These are phyloP conservation scores for Hypoxylon rubiginosum DNA, from an alignment of 2,329 filamentous ascomycete genomes.

Conservation along the genomic window DNA sequence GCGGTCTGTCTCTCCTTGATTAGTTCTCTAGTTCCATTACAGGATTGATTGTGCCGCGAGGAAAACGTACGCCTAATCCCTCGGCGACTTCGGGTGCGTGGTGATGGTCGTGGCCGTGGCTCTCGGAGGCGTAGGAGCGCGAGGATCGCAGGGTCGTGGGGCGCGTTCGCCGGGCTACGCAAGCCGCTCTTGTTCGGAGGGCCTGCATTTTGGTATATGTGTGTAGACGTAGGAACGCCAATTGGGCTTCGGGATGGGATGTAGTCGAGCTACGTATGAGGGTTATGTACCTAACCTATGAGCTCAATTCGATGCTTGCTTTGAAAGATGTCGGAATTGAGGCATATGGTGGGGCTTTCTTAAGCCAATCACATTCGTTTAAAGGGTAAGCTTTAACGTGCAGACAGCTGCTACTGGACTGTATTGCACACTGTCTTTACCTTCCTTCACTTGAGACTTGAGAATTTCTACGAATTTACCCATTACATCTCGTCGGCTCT, in stretches of 20 bases:
- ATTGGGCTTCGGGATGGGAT: constrained; percentile 43
- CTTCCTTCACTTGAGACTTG: not conserved
- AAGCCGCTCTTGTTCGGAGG: constrained; percentile 61
- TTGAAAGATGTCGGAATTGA: constrained; percentile 44
- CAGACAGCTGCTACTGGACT: constrained; percentile 13
- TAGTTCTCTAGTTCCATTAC: constrained; percentile 6
- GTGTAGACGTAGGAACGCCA: constrained; percentile 41
- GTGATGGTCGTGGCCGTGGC: constrained; percentile 58
- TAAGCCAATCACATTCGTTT: constrained; percentile 44
- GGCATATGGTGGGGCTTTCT: constrained; percentile 39
- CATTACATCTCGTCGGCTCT: not conserved
- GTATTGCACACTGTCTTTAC: constrained; percentile 12
- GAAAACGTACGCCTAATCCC: constrained; percentile 66
- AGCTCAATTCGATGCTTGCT: constrained; percentile 18
- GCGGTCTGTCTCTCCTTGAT: constrained; percentile 56
- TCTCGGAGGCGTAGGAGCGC: constrained; percentile 68
- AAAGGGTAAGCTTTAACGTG: constrained; percentile 35
- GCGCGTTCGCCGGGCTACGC: constrained; percentile 56
- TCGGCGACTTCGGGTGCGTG: constrained; percentile 61
- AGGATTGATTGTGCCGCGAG: not conserved
- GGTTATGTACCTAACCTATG: constrained; percentile 28
- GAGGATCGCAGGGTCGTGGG: constrained; percentile 52
- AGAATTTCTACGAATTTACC: not conserved
- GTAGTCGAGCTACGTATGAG: constrained; percentile 27
- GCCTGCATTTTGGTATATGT: constrained; percentile 49